phyloP scores from a whole-genome alignment of 139 green algal species.

The Picochlorum costavermella region DNA sequence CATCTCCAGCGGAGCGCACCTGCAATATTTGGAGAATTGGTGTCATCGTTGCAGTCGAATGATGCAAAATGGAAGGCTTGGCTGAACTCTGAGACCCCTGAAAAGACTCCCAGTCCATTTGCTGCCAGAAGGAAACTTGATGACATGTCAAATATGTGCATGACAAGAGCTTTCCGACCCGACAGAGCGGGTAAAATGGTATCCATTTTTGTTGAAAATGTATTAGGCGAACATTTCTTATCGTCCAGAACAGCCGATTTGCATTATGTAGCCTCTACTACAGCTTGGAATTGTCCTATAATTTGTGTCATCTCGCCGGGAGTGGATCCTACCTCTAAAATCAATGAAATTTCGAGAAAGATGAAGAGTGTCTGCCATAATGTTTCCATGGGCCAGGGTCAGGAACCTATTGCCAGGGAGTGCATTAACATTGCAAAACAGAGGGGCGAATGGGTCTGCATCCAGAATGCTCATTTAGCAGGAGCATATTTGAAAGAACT shows the following conservation, averaged over 20 bases:
- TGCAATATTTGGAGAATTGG: constrained; percentile 48
- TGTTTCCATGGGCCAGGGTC: constrained; percentile 65
- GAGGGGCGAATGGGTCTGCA: constrained; percentile 90
- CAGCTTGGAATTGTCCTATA: constrained; percentile 57
- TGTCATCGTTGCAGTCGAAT: constrained; percentile 68
- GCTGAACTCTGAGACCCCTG: constrained; percentile 86
- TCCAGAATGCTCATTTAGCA: constrained; percentile 95
- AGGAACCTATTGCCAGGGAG: constrained; percentile 86
- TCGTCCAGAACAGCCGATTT: constrained; percentile 81
- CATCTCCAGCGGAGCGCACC: constrained; percentile 54
- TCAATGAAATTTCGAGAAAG: constrained; percentile 87
- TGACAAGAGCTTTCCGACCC: constrained; percentile 61
- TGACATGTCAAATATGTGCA: constrained; percentile 85
- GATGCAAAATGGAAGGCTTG: constrained; percentile 79
- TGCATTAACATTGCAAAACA: constrained; percentile 71
- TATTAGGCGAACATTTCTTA: constrained; percentile 78
- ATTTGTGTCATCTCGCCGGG: constrained; percentile 87
- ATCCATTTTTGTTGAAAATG: constrained; percentile 72
- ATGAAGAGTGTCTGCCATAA: constrained; percentile 84
- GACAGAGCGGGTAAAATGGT: constrained; percentile 84
- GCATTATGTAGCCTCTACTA: constrained; percentile 65
- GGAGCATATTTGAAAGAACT: constrained; percentile 84
- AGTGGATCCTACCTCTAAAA: constrained; percentile 85
- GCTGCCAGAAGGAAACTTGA: constrained; percentile 27
- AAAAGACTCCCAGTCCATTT: constrained; percentile 27